Percentiles rank a stretch among this genome's conserved stretches.
Evolutionary conservation across 2,329 filamentous ascomycete species (phyloP).

Genomic region (Ceratocystis colombiana): DNA sequence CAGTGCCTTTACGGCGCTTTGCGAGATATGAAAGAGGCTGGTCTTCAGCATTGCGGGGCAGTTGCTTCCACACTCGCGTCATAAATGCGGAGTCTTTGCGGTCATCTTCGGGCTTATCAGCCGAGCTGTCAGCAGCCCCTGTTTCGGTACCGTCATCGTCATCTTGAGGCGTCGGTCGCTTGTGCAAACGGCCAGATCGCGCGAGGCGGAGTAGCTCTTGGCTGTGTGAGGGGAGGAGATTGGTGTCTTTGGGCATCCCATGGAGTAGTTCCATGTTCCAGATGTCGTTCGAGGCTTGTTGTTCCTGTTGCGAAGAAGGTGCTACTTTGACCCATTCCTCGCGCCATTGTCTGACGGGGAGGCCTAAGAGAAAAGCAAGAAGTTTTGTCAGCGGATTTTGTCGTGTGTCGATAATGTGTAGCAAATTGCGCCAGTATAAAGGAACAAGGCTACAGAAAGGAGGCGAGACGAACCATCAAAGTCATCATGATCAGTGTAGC

Average conservation of each 20-base stretch:
- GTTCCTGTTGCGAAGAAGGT: slow-evolving; percentile 55
- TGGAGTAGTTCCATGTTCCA: slow-evolving; percentile 67
- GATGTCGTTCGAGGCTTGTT: slow-evolving; percentile 51
- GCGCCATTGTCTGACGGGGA: slow-evolving; percentile 86
- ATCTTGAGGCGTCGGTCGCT: slow-evolving; percentile 54
- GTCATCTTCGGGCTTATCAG: slow-evolving; percentile 55
- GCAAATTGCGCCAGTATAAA: neutral
- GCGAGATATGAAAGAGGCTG: slow-evolving; percentile 46
- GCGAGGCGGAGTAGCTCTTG: slow-evolving; percentile 75
- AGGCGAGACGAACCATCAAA: slow-evolving; percentile 42
- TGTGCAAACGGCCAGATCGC: slow-evolving; percentile 65
- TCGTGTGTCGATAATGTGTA: neutral
- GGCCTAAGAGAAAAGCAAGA: slow-evolving; percentile 38
- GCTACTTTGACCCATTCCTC: slow-evolving; percentile 59
- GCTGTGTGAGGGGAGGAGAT: slow-evolving; percentile 65
- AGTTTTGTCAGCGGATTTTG: neutral
- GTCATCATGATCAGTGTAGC: slow-evolving; percentile 51
- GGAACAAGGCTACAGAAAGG: slow-evolving; percentile 15
- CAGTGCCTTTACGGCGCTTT: slow-evolving; percentile 50
- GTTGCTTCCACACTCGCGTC: slow-evolving; percentile 52
- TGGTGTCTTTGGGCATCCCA: slow-evolving; percentile 76
- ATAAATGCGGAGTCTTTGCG: slow-evolving; percentile 44
- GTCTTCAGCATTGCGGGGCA: slow-evolving; percentile 49
- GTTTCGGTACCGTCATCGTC: slow-evolving; percentile 51
- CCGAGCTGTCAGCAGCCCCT: slow-evolving; percentile 42